Percentiles rank a stretch among this genome's conserved stretches.
These are phyloP conservation scores for Cotoneaster glaucophyllus DNA, from an alignment of 306 rosid species.

Conservation along the genomic window DNA sequence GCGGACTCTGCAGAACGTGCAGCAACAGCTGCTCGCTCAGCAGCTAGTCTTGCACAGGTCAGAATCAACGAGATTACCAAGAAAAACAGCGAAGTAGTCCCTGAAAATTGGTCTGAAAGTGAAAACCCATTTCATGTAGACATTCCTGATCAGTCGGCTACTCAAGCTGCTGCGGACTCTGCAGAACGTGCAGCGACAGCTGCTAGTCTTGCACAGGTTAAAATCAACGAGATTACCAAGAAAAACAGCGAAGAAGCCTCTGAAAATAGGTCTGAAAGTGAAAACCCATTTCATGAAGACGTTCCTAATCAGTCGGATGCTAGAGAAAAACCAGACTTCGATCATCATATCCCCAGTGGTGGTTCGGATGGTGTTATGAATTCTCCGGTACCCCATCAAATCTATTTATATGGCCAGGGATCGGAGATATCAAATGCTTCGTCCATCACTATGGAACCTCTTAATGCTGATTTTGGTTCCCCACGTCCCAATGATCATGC, in stretches of 20 bases:
- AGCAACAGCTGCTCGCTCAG: constrained; percentile 87
- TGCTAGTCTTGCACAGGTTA: constrained; percentile 78
- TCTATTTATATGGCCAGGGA: constrained; percentile 24
- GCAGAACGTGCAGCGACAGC: constrained; percentile 92
- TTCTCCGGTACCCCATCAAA: constrained; percentile 25
- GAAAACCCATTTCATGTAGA: constrained; percentile 58
- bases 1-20: constrained; percentile 91
- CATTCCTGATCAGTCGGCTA: constrained; percentile 42
- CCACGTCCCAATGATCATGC: constrained; percentile 27
- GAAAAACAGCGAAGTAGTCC: constrained; percentile 36
- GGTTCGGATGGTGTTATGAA: constrained; percentile 14
- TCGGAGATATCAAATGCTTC: constrained; percentile 37
- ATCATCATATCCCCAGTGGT: constrained; percentile 20
- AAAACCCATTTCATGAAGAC: constrained; percentile 52
- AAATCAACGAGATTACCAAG: constrained; percentile 61
- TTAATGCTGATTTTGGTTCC: constrained; percentile 36
- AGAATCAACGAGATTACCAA: constrained; percentile 62
- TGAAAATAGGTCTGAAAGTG: constrained; percentile 44
- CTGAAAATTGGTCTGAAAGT: constrained; percentile 19
- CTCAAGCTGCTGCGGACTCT: constrained; percentile 84
- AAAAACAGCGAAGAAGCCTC: constrained; percentile 35
- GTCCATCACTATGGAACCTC: constrained; percentile 22
- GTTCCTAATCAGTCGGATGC: constrained; percentile 20
- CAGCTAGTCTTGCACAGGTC: constrained; percentile 75
- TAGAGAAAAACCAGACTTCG: constrained; percentile 23